Conservation (phyloP, 1,284 basidiomycete genomes). For the Boletus semigastroideus region DNA sequence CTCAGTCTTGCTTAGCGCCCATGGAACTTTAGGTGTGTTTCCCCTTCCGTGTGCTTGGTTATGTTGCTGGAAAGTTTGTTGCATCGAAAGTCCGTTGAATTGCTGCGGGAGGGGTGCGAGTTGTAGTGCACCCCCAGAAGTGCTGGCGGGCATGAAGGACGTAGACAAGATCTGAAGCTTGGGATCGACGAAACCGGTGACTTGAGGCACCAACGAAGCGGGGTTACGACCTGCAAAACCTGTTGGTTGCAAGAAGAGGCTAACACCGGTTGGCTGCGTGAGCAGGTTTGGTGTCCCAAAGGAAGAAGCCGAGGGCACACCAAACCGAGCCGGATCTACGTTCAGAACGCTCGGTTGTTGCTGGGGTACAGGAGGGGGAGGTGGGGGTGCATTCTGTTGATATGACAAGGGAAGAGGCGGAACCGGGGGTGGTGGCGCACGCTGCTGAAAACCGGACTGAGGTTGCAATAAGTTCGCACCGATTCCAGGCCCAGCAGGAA, state of each 20-base stretch:
- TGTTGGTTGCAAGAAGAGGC: conserved; percentile 21
- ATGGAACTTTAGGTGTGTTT: conserved; percentile 76
- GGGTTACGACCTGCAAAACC: conserved; percentile 51
- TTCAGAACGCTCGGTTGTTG: conserved; percentile 52
- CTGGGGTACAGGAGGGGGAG: conserved; percentile 39
- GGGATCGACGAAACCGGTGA: conserved; percentile 84
- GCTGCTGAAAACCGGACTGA: conserved; percentile 48
- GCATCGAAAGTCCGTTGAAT: conserved; percentile 53
- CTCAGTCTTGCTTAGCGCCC: conserved; percentile 88
- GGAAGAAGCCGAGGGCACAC: conserved; percentile 6
- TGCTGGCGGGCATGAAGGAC: conserved; percentile 82
- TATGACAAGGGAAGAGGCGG: conserved; percentile 70
- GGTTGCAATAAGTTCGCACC: background rate
- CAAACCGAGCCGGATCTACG: conserved; percentile 33
- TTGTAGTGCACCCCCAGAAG: conserved; percentile 62
- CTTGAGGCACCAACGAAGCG: conserved; percentile 67
- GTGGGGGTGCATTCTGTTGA: conserved; percentile 47
- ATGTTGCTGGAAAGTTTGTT: conserved; percentile 78
- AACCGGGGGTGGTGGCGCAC: conserved; percentile 46
- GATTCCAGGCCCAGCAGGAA: no score
- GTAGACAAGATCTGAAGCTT: conserved; percentile 82
- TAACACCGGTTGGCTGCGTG: conserved; percentile 20
- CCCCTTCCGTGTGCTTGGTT: conserved; percentile 73
- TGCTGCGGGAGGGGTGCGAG: conserved; percentile 60
- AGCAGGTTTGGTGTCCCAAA: conserved; percentile 9